Conservation (phyloP, 2,329 filamentous ascomycete genomes). For the Cladophialophora yegresii region DNA sequence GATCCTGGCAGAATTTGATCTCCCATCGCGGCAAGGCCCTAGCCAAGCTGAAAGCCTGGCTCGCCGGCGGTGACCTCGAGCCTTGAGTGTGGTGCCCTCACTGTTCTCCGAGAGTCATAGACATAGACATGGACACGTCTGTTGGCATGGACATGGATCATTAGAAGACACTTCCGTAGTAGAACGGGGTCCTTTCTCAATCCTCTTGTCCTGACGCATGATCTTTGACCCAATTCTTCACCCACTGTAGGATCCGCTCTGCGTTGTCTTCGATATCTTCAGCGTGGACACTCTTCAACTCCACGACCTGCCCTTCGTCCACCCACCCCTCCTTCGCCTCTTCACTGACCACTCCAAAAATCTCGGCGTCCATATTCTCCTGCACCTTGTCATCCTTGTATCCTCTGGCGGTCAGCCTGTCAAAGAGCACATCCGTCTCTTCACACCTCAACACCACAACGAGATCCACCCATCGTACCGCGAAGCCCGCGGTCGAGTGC, state of each 20-base stretch:
- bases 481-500: constrained; percentile 96
- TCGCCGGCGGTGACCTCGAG: constrained; percentile 53
- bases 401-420: constrained; percentile 72
- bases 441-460: constrained; percentile 83
- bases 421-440: constrained; percentile 77
- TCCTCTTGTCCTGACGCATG: constrained; percentile 34
- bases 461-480: constrained; percentile 88
- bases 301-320: constrained; percentile 69
- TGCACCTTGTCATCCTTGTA: constrained; percentile 87
- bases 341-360: constrained; percentile 91
- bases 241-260: constrained; percentile 78
- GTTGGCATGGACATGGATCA: background rate
- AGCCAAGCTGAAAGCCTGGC: constrained; percentile 80
- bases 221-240: constrained; percentile 74
- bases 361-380: constrained; percentile 95
- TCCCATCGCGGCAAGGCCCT: constrained; percentile 90
- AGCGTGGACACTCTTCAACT: constrained; percentile 76
- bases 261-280: constrained; percentile 89
- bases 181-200: background rate
- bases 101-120: background rate
- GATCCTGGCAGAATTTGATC: constrained; percentile 67
- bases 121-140: background rate
- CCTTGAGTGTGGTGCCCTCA: constrained; percentile 5
- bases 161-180: background rate
- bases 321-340: constrained; percentile 88